Base-by-base conservation (phyloP, 2,329 filamentous ascomycete genomes). In the Cladosporium sp. region DNA sequence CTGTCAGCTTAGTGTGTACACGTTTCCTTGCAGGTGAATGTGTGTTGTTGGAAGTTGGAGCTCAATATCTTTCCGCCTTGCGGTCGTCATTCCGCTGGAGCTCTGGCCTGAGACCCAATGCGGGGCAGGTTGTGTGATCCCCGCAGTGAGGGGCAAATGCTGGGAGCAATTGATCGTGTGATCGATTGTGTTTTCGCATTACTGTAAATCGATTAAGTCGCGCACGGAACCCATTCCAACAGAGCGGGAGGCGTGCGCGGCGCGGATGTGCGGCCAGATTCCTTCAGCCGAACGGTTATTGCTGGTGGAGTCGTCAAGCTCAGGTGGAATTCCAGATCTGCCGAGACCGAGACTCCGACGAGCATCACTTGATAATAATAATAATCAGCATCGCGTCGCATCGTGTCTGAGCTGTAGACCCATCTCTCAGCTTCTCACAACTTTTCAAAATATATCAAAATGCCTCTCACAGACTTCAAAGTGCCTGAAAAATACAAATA, bases 401-500 rank as follows among this genome's bases (percentile, higher is more conserved):
- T 47, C 10, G 41, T 12, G n/a, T 47, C 10, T 47, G 10, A 6
- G 7, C 3, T 21, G 8, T 47, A 7, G 41, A 21, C n/a, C 41
- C 21, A 18, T 47, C 10, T 21, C 4, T 11, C n/a, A 24, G 41
- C n/a, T 47, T 21, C 41, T 21, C 6, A 44, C 41, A 24, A 24
- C n/a, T 11, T 18, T 55, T 34, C 30, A 34, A 15, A 34, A 30
- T 12, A 18, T 6, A 32, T 21, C 76, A 79, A 68, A 51, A 91
- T 91, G 88, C 88, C 88, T 70, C 83, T 85, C 74, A 89, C 88
- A 36, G 78, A 85, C 18, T 90, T 91, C 80, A 82, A 78, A 58
- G 83, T 85, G 67, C 82, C 84, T 47, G 88, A 91, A 76, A 88
- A 86, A 70, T 95, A 95, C 82, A 83, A 82, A 66, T 95, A 95